phyloP scores from a whole-genome alignment of 305 asterid genomes.

The Fraxinus platypoda region DNA sequence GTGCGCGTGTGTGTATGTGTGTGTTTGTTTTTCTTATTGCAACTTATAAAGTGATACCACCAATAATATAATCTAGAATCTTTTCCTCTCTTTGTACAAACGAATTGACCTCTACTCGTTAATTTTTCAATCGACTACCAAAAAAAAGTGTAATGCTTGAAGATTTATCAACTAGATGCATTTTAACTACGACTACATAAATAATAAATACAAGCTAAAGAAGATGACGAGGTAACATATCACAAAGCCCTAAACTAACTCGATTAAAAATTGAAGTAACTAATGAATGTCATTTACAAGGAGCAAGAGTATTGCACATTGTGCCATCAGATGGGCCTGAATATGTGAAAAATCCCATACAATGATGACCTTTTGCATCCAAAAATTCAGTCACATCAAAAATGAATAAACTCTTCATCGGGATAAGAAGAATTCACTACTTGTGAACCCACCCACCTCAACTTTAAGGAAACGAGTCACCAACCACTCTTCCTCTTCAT shows the following conservation, averaged over 20 bases:
- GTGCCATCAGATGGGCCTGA: constrained; percentile 25
- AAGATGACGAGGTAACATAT: neutral
- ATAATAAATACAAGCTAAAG: neutral
- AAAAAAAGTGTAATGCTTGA: neutral
- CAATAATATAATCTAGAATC: neutral
- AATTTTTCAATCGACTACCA: neutral
- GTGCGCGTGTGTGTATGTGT: too few relatives aligned
- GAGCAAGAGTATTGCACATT: constrained; percentile 13
- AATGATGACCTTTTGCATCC: constrained; percentile 14
- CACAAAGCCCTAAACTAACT: neutral
- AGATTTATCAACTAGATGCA: neutral
- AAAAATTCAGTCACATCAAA: constrained; percentile 31
- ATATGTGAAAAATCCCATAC: constrained; percentile 35
- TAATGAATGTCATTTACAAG: constrained; percentile 11
- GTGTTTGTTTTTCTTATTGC: neutral
- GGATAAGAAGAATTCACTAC: constrained; percentile 20
- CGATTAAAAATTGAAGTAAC: neutral
- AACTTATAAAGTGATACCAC: neutral
- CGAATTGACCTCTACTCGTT: neutral
- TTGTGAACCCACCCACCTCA: neutral
- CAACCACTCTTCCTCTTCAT: neutral
- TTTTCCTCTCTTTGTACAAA: neutral
- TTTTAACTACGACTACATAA: neutral
- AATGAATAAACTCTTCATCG: constrained; percentile 28
- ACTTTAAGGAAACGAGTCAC: neutral